Evolutionary conservation across 1,139 yeast genomes (phyloP).

Genomic region (Diutina sp.): DNA sequence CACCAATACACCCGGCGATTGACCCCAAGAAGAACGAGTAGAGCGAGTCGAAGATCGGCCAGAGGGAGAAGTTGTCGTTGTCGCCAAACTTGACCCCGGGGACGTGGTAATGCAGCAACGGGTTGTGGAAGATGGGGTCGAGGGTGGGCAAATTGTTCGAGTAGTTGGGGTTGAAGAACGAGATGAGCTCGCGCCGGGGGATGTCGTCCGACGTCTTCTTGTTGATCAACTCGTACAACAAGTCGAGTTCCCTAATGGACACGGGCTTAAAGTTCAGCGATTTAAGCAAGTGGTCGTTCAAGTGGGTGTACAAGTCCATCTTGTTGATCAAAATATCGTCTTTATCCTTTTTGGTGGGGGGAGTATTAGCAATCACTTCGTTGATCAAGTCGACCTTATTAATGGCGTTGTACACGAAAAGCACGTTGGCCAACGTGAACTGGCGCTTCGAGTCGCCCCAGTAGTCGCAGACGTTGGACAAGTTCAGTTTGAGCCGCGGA

Average conservation of each 20-base stretch:
- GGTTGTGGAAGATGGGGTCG: conserved; percentile 22
- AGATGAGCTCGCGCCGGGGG: conserved; percentile 39
- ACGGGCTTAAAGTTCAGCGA: conserved; percentile 40
- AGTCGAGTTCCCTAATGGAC: conserved; percentile 28
- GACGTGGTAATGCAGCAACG: conserved; percentile 9
- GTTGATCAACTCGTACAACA: conserved; percentile 36
- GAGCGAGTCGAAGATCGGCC: conserved; percentile 67
- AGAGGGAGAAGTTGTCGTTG: conserved; percentile 30
- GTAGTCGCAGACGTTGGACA: conserved; percentile 23
- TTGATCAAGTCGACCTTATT: conserved; percentile 38
- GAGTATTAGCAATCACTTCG: conserved; percentile 46
- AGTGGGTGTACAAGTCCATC: conserved; percentile 28
- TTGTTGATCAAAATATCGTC: conserved; percentile 33
- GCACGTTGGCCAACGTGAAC: conserved; percentile 29
- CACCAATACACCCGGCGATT: conserved; percentile 95
- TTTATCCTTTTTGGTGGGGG: conserved; percentile 31
- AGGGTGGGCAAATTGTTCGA: conserved; percentile 23
- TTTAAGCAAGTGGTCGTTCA: conserved; percentile 39
- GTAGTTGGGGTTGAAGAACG: conserved; percentile 34
- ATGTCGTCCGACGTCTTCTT: conserved; percentile 29
- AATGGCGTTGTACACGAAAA: conserved; percentile 30
- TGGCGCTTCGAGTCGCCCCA: conserved; percentile 13
- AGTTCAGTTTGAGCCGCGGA: conserved; percentile 22
- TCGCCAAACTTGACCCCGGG: conserved; percentile 25
- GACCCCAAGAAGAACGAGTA: conserved; percentile 88